Evolutionary conservation across 2,329 filamentous ascomycete genomes (phyloP), one percentile per base, ranked within the genome.

Genomic region (Hymenoscyphus fructigenus): DNA sequence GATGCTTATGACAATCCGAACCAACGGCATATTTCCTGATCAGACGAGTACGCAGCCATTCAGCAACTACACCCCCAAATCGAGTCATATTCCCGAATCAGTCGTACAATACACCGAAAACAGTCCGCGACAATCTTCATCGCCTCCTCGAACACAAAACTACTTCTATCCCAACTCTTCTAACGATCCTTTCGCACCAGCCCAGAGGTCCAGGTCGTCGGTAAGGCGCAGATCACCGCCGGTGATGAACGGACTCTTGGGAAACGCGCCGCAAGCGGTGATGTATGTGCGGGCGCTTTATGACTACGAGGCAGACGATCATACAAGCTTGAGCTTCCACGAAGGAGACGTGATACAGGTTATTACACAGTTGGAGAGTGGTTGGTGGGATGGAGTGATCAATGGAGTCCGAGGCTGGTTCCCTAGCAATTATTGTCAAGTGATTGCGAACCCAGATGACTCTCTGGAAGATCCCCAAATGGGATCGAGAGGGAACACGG

Each of bases 381-480:
- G 95, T 64, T 99, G 95, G 95, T 99, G 95, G 95, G 95, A 99
- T 80, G 95, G 95, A 59, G 92, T 99, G 63, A 97, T 99, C 77
- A 95, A 97, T 75, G 92, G 93, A 65, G 91, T 97, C 71, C 89
- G 95, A 76, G 95, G 95, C 76, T 99, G 95, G 95, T 99, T 99
- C 78, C 95, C 95, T 44, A 98, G 94, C 83, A 99, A 99, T 78
- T 99, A 99, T 80, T 98, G 95, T 81, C 89, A 92, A 70, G 88
- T 95, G 68, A 90, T 98, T 72, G 86, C 88, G 66, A 88, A 88
- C 72, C 85, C 90, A 60, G 90, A 92, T 71, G 91, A 96, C 68
- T 82, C 90, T 34, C 84, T 85, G 53, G 88, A 91, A 62, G 80
- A 84, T 15, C 81, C 82, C 68, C 83, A 84, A 61, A 85, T 84